Conservation (phyloP, 257 asterid genomes). For the Rehmannia glutinosa region DNA sequence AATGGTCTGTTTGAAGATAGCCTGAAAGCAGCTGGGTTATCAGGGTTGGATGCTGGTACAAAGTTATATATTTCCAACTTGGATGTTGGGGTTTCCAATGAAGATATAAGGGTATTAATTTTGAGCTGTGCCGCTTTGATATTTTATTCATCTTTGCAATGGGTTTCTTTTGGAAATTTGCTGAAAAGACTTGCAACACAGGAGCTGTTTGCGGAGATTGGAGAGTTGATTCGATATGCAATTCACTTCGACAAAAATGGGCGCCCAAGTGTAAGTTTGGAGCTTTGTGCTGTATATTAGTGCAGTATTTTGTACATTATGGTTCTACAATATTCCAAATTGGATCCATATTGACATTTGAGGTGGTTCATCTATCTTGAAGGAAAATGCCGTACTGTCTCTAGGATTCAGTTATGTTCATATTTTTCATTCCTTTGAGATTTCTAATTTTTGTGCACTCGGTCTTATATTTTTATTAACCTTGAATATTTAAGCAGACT, state of each 20-base stretch:
- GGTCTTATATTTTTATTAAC: background rate
- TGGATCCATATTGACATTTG: background rate
- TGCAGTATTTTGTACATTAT: background rate
- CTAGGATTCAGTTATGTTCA: background rate
- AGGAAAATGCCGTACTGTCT: background rate
- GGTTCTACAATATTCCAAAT: background rate
- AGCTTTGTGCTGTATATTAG: background rate
- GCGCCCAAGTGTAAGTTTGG: constrained; percentile 71
- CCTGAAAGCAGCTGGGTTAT: constrained; percentile 81
- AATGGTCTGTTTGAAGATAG: constrained; percentile 78
- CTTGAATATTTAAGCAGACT: background rate
- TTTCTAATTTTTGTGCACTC: background rate
- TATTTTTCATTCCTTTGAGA: background rate
- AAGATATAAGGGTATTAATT: constrained; percentile 89
- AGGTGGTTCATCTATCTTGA: background rate
- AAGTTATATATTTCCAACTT: constrained; percentile 57
- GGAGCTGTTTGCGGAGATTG: constrained; percentile 90
- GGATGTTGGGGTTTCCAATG: constrained; percentile 73
- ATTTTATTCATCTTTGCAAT: constrained; percentile 27
- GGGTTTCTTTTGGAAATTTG: constrained; percentile 30
- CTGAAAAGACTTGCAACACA: constrained; percentile 52
- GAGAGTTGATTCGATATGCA: constrained; percentile 75
- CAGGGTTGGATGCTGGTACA: constrained; percentile 68
- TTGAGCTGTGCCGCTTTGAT: constrained; percentile 23
- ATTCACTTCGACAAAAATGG: constrained; percentile 89